phyloP scores from a whole-genome alignment of 176 grass and related monocot genomes.

The Thalia dealbata region DNA sequence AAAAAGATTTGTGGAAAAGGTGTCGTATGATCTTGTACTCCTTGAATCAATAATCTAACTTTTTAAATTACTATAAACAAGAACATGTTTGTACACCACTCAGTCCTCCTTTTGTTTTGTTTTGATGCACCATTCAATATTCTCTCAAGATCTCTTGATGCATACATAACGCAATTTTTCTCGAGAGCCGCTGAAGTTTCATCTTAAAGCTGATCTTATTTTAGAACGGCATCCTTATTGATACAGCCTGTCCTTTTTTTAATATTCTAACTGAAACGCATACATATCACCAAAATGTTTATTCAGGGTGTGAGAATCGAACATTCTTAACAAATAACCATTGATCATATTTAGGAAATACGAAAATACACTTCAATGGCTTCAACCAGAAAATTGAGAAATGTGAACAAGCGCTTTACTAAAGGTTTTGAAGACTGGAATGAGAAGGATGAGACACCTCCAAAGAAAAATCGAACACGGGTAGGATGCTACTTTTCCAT shows the following conservation, averaged over 20 bases:
- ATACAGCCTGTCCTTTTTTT: not conserved
- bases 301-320: not conserved
- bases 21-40: not conserved
- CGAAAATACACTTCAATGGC: constrained; percentile 37
- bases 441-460: constrained; percentile 53
- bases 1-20: not conserved
- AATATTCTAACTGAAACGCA: not conserved
- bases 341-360: not conserved
- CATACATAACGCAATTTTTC: not conserved
- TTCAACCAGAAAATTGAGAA: constrained; percentile 80
- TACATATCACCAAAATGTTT: not conserved
- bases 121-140: not conserved
- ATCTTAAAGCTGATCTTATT: not conserved
- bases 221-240: not conserved
- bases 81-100: not conserved
- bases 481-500: constrained; percentile 33
- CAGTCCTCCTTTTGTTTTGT: not conserved
- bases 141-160: not conserved
- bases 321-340: not conserved
- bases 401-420: constrained; percentile 62
- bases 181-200: not conserved
- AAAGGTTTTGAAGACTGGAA: constrained; percentile 73
- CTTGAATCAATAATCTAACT: not conserved
- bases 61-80: too few relatives aligned
- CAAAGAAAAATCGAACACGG: constrained; percentile 45